Evolutionary conservation across 164 flowering plant species (phyloP).

Genomic region (Protea cynaroides): DNA sequence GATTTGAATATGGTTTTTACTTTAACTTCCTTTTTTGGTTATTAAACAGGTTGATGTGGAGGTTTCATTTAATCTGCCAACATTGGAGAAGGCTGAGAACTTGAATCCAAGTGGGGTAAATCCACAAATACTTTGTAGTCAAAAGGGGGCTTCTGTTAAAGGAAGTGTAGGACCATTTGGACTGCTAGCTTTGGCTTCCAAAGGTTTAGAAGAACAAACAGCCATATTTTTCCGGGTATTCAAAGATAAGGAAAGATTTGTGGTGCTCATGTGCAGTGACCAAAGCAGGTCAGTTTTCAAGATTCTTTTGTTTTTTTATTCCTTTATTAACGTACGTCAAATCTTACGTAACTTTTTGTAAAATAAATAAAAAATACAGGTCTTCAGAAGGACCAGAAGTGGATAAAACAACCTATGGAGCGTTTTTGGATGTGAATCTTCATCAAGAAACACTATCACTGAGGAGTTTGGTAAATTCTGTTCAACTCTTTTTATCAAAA

Average conservation of each 20-base stretch:
- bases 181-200: conserved; percentile 40
- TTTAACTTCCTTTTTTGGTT: too few species aligned
- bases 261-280: conserved; percentile 68
- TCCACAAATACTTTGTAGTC: conserved; percentile 40
- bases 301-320: too few species aligned
- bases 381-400: conserved; percentile 14
- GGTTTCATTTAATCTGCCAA: conserved; percentile 29
- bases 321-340: too few species aligned
- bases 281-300: conserved; percentile 46
- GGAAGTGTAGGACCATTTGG: conserved; percentile 66
- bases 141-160: conserved; percentile 32
- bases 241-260: conserved; percentile 26
- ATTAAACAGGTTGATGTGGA: conserved; percentile 48
- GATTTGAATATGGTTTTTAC: too few species aligned
- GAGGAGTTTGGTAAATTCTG: conserved; percentile 31
- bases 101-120: conserved; percentile 35
- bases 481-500: too few species aligned
- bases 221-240: conserved; percentile 54
- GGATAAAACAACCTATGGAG: conserved; percentile 22
- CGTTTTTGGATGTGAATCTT: conserved; percentile 24
- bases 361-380: conserved; percentile 2
- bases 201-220: conserved; percentile 46
- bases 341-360: background rate
- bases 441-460: conserved; percentile 23
- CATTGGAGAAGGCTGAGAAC: conserved; percentile 31